A percentile compares a stretch with the other conserved stretches of the same genome.
phyloP scores from a whole-genome alignment of 2,329 filamentous ascomycete species.

The Hypomyces perniciosus region DNA sequence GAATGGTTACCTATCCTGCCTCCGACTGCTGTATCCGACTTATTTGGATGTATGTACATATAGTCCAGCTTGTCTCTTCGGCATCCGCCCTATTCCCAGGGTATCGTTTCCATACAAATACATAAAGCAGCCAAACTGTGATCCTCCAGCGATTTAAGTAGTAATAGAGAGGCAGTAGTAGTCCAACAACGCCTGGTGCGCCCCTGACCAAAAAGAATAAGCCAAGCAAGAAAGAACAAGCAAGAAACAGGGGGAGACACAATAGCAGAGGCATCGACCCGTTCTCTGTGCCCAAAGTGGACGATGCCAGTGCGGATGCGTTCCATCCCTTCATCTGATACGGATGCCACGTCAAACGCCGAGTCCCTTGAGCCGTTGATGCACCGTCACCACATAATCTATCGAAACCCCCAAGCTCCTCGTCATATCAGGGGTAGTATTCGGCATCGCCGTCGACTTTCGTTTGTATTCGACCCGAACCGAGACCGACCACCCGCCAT shows the following conservation, averaged over 20 bases:
- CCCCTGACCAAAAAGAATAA: constrained; percentile 1
- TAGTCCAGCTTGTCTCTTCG: neutral
- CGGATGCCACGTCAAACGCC: constrained; percentile 4
- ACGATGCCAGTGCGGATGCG: neutral
- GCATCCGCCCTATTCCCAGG: constrained; percentile 9
- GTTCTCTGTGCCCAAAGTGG: neutral
- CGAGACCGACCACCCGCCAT: neutral
- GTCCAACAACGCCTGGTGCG: constrained; percentile 9
- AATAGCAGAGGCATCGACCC: neutral
- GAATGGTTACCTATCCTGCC: neutral
- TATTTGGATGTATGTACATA: constrained; percentile 3
- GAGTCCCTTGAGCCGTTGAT: neutral
- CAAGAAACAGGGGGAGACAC: neutral
- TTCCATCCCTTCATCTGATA: constrained; percentile 7
- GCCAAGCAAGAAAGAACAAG: neutral
- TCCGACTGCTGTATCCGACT: neutral
- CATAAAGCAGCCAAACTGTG: neutral
- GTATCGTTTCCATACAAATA: constrained; percentile 10
- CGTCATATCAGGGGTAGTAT: neutral
- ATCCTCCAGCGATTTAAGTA: constrained; percentile 1
- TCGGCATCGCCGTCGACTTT: constrained; percentile 4
- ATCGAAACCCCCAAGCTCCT: constrained; percentile 8
- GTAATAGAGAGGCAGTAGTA: constrained; percentile 3
- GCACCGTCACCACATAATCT: constrained; percentile 9
- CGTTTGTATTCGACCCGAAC: neutral